Conservation (phyloP, 2,329 filamentous ascomycete genomes). For the Penicillium rolfsii region DNA sequence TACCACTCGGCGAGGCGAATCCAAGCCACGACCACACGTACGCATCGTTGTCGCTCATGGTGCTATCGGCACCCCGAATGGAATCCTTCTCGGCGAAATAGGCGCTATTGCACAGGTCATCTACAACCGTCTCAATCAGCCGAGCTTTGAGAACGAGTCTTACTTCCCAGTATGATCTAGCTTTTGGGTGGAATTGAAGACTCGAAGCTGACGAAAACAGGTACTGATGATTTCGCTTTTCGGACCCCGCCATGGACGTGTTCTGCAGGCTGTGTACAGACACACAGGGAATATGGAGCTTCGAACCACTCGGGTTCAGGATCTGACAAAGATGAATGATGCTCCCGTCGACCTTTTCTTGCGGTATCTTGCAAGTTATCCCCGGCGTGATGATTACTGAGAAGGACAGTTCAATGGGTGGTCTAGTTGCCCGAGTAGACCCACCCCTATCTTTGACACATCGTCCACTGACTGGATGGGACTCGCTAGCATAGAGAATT, state of each 20-base stretch:
- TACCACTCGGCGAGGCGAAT: neutral
- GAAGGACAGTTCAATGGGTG: no score
- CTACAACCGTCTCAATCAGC: conserved; percentile 4
- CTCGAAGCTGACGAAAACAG: neutral
- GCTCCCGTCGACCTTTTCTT: neutral
- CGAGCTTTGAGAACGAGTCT: conserved; percentile 1
- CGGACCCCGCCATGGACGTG: conserved; percentile 1
- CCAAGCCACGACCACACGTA: neutral
- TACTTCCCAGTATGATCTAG: conserved; percentile 1
- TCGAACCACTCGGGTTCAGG: neutral
- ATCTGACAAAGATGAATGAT: neutral
- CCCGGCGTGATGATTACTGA: neutral
- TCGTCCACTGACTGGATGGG: no score
- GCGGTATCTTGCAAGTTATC: conserved; percentile 1
- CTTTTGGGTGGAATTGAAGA: no score
- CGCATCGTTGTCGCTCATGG: neutral
- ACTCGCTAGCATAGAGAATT: neutral
- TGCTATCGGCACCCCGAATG: neutral
- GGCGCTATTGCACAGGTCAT: conserved; percentile 5
- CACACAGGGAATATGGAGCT: neutral
- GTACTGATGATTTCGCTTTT: conserved; percentile 6
- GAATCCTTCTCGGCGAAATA: conserved; percentile 2
- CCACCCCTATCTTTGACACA: no score
- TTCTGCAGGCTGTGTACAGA: conserved; percentile 6
- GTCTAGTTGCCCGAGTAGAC: no score